Evolutionary conservation across 2,329 filamentous ascomycete genomes (phyloP).

Genomic region (Diaporthe longicolla): DNA sequence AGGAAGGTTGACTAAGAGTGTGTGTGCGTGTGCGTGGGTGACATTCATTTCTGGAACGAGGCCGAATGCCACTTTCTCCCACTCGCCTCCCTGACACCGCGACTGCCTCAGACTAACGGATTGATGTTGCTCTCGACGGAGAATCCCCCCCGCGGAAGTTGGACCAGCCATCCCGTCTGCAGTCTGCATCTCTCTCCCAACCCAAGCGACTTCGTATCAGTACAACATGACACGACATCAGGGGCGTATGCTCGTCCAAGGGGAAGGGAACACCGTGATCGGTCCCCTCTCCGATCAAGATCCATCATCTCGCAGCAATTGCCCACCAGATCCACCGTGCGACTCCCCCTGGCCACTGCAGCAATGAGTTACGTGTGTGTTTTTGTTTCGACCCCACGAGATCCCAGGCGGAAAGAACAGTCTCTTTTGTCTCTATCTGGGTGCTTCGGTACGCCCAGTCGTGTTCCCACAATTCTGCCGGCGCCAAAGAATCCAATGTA

Average conservation of each 20-base stretch:
- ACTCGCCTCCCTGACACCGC: not conserved
- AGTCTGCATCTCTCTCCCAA: not conserved
- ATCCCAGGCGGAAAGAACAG: not conserved
- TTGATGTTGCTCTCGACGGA: conserved; percentile 6
- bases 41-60: conserved; percentile 9
- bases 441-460: not conserved
- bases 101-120: conserved; percentile 17
- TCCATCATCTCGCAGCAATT: conserved; percentile 21
- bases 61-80: not conserved
- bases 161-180: conserved; percentile 5
- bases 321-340: conserved; percentile 21
- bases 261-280: conserved; percentile 18
- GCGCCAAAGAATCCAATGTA: conserved; percentile 6
- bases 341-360: not conserved
- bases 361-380: not conserved
- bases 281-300: conserved; percentile 32
- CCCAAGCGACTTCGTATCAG: not conserved
- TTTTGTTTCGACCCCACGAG: conserved; percentile 5
- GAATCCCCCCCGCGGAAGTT: not conserved
- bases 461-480: conserved; percentile 30
- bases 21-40: not conserved
- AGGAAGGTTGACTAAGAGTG: not conserved
- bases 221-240: conserved; percentile 23
- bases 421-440: not conserved
- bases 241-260: not conserved